Base-by-base conservation (phyloP, 495 filamentous ascomycete species). In the Penicillium robsamsonii region DNA sequence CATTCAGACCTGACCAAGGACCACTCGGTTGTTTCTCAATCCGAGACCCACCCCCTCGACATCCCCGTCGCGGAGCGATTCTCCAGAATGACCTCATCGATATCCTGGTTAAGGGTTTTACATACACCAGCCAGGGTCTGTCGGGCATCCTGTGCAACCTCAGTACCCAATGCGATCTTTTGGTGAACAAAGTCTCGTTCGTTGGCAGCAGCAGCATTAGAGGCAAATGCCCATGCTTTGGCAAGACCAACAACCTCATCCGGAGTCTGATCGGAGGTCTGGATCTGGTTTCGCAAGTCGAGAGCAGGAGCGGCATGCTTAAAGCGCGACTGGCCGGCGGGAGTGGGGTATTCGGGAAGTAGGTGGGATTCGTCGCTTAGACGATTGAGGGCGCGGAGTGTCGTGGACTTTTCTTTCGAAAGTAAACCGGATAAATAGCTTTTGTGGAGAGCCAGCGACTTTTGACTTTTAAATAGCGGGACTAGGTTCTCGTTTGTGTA, bases 351-450 rank as follows among this genome's bases (percentile, higher is more conserved):
- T 38, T 79, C 75, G 0, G 82, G 84, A 2, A 90, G 78, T 5
- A 91, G 75, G 52, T 89, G 85, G 60, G 85, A 88, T 58, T 91
- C 87, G 33, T 89, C 83, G 12, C 77, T 75, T 1, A 90, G 69
- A 31, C 83, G 85, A 46, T 82, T 79, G 11, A 90, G 70, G 0
- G 70, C 65, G 52, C 83, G 80, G 38, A 78, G 74, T 9, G 79
- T 78, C 2, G 84, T 84, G 18, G 78, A 77, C 49, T 84, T 78
- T 53, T 88, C 84, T 59, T 81, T 84, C 3, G 77, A 66, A 15
- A 91, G 73, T 27, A 79, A 65, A 10, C 72, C 75, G 35, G 81
- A 77, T 43, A 90, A 61, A 61, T 88, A 84, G 6, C 82, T 79
- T 46, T 84, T 87, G 50, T 90, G 84, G 35, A 85, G 73, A 24